Conservation (phyloP, 2,329 filamentous ascomycete genomes). For the Monilinia aucupariae region DNA sequence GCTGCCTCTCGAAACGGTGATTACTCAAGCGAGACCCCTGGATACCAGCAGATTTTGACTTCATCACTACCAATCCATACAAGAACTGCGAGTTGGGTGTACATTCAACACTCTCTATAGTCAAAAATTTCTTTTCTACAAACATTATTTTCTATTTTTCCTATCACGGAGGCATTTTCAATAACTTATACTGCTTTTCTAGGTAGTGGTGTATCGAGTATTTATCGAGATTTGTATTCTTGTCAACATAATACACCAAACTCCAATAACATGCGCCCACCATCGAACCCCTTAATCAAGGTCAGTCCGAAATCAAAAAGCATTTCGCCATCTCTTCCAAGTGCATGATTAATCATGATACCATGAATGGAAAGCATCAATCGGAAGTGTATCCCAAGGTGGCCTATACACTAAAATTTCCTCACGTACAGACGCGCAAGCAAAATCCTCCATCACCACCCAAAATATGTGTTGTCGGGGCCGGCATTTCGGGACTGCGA, state of each 20-base stretch:
- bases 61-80: neutral
- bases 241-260: conserved; percentile 8
- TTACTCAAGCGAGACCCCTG: neutral
- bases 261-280: neutral
- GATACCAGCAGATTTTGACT: neutral
- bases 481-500: conserved; percentile 51
- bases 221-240: conserved; percentile 28
- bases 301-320: neutral
- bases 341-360: neutral
- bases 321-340: neutral
- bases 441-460: neutral
- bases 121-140: neutral
- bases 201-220: conserved; percentile 23
- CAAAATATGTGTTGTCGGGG: conserved; percentile 45
- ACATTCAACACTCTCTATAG: neutral
- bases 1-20: neutral
- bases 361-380: neutral
- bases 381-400: too few relatives aligned
- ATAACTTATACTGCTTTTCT: conserved; percentile 28
- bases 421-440: neutral
- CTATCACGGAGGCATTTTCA: conserved; percentile 23
- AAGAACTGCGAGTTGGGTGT: neutral
- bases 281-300: neutral
- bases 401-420: neutral
- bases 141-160: too few relatives aligned